Evolutionary conservation across 2,329 filamentous ascomycete species (phyloP), one percentile per base, ranked within the genome.

Genomic region (Dothiorella sarmentorum): DNA sequence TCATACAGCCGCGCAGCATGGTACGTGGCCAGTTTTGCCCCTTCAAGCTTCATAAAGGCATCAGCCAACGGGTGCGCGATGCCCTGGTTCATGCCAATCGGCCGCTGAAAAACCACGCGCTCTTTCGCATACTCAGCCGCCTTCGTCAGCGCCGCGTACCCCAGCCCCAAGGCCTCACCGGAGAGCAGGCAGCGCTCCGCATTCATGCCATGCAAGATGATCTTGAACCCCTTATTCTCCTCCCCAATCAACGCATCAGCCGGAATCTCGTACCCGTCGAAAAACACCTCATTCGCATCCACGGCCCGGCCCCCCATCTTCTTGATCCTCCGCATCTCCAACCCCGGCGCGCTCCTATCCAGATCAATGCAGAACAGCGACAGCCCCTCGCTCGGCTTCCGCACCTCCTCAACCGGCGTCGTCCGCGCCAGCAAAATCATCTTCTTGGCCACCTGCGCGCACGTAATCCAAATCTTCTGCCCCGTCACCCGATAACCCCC

Each of bases 401-500:
- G 76, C 0, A 85, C 84, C 60, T 89, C 78, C 52, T 90, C 86
- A 0, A 87, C 64, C 0, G 87, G 82, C 0, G 85, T 90, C 0
- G 90, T 95, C 1, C 90, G 83, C 0, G 89, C 89, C 0, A 96
- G 80, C 0, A 95, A 79, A 3, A 95, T 86, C 90, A 95, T 95
- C 66, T 90, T 90, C 3, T 81, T 80, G 0, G 90, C 90, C 0
- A 93, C 87, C 69, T 95, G 89, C 0, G 90, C 90, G 56, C 85
- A 92, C 0, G 89, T 90, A 57, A 94, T 95, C 90, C 90, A 95
- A 57, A 93, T 92, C 75, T 95, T 95, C 69, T 93, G 89, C 0
- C 90, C 90, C 0, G 83, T 83, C 10, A 95, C 80, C 1, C 75
- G 77, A 69, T 92, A 95, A 3, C 77, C 80, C 13, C 81, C 76